Evolutionary conservation across 441 rosid species (phyloP), one percentile per base, ranked within the genome.

Genomic region (Flueggea neowawraea): DNA sequence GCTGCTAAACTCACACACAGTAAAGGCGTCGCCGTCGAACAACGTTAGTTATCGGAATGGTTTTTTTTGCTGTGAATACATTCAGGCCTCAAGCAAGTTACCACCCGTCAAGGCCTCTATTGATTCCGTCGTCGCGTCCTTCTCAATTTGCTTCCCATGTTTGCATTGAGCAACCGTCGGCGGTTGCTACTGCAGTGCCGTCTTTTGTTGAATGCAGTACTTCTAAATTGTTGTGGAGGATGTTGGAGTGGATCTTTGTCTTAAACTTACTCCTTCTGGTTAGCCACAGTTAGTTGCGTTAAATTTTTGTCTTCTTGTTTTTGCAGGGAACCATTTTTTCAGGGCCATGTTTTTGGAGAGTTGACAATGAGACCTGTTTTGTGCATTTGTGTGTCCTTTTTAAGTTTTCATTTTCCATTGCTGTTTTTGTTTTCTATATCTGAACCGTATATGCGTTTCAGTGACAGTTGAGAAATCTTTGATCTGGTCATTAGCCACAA

Each of bases 191-290:
- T 50, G 32, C 72, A 33, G 14, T 44, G 43, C 55, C 77, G 11
- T 16, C 63, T 1, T 67, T 43, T 43, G 62, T 50, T 16, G 70
- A 63, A 17, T 61, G 75, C 63, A 56, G 81, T 1, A 62, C 61
- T 6, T 14, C 9, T 53, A 65, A 69, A 60, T 52, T 73, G 17
- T 55, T 68, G 43, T 67, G 17, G 75, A 73, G 48, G 82, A 74
- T 54, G 67, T 57, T 3, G 83, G 80, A 22, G 56, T 74, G 43
- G 84, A 82, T 70, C 84, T 84, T 33, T 73, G 82, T 64, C 84
- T 84, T 49, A 84, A 81, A 72, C 89, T 84, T 48, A 74, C 72
- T 39, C 71, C 79, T n/a, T 73, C 85, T 7, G 66, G 69, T 63
- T 73, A 69, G 63, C 52, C 33, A 10, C 10, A 51, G 6, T 2